Base-by-base conservation (phyloP, 176 grass and related monocot species). In the Lolium perenne region DNA sequence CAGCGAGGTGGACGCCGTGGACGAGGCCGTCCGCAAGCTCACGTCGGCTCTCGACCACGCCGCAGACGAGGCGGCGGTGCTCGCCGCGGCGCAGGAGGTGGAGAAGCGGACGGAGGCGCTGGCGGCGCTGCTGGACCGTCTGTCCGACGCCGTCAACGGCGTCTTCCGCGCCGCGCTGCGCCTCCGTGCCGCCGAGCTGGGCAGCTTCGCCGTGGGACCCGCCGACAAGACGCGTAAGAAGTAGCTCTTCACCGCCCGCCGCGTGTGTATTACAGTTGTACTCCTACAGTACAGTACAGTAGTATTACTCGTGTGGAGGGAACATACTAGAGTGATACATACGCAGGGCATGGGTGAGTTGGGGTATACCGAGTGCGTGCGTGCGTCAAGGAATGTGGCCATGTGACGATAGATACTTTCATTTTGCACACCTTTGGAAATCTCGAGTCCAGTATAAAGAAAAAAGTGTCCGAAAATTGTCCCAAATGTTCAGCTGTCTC, bases 121-220 rank as follows among this genome's bases (percentile, higher is more conserved):
- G 77, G 82, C 87, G 62, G 77, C 71, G 66, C 75, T 58, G 32
- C 71, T 95, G 77, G 89, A 95, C 69, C 80, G 79, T 23, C 57
- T 98, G 59, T 86, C 85, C 0, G 80, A 81, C 63, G 86, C 89
- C 91, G 82, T 95, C 4, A 81, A 90, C 89, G 80, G 72, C 69
- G 85, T 93, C 82, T 98, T 93, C 85, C 87, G 85, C 38, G 89
- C 91, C 53, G 93, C 89, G 77, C 81, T 95, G 77, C 50, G 57
- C 26, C 86, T 88, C 78, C 92, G 93, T 61, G 85, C 90, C 91
- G 89, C 87, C 23, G 95, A 87, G 58, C 77, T 95, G 10, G 71
- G 85, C 10, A 79, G 71, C 82, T 84, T 95, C 50, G 78, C 83
- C 17, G 77, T 69, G 61, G 89, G 82, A 14, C 74, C 74, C 32